These are phyloP conservation scores for Leishmania turanica DNA, from an alignment of 208 protist genomes.

Conservation along the genomic window DNA sequence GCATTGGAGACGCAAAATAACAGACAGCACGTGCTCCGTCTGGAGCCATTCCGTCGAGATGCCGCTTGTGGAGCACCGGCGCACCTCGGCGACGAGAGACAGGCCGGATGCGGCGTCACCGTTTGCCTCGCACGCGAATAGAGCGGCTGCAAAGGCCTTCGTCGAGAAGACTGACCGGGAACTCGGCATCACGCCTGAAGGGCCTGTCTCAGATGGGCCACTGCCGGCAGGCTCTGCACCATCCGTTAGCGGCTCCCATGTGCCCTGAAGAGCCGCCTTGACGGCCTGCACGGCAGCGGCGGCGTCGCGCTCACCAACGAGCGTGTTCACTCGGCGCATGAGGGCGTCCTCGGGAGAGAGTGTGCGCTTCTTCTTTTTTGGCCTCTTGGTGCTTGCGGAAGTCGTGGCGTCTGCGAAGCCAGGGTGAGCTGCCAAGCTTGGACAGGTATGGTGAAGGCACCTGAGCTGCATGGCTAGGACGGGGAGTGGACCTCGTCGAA, in stretches of 20 bases:
- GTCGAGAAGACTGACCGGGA: constrained; percentile 21
- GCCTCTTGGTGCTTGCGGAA: not conserved
- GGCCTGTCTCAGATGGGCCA: not conserved
- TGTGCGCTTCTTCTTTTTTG: not conserved
- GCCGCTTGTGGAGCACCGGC: constrained; percentile 10
- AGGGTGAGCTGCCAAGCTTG: not conserved
- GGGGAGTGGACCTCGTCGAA: not conserved
- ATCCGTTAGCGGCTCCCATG: not conserved
- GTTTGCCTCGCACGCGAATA: constrained; percentile 51
- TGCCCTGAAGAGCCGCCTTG: constrained; percentile 10
- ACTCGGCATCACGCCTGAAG: not conserved
- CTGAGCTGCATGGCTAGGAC: not conserved
- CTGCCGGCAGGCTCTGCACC: not conserved
- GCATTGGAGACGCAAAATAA: constrained; percentile 70
- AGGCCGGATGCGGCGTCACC: constrained; percentile 39
- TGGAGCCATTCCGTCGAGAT: constrained; percentile 29
- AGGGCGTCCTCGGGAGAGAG: constrained; percentile 22
- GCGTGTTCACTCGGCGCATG: constrained; percentile 26
- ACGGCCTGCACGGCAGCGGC: constrained; percentile 25
- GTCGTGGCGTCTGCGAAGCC: not conserved
- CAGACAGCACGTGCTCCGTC: constrained; percentile 66
- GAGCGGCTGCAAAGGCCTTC: constrained; percentile 45
- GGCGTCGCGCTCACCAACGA: constrained; percentile 29
- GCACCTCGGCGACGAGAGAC: constrained; percentile 48
- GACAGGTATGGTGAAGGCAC: not conserved